These are phyloP conservation scores for Aurifilum marmelostoma DNA, from an alignment of 2,329 filamentous ascomycete genomes.

Conservation along the genomic window DNA sequence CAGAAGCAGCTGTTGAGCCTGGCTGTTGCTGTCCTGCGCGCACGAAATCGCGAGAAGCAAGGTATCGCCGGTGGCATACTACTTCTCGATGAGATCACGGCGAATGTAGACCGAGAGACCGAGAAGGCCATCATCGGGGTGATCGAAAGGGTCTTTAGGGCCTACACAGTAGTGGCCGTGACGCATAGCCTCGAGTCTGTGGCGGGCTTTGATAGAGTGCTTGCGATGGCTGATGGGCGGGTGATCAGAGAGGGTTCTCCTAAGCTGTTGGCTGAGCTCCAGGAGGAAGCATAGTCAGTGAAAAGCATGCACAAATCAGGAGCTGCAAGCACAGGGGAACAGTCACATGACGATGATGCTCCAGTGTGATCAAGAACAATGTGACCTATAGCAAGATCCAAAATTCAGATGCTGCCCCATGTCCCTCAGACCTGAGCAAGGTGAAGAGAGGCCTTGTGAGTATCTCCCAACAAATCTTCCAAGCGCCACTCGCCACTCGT, in stretches of 20 bases:
- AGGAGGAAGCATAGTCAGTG: neutral
- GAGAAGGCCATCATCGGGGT: constrained; percentile 27
- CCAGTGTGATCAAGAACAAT: neutral
- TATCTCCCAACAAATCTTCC: neutral
- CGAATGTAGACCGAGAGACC: constrained; percentile 25
- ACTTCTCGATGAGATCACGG: constrained; percentile 27
- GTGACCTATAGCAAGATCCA: neutral
- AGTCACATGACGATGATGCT: neutral
- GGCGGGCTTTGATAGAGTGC: constrained; percentile 18
- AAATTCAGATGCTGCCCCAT: neutral
- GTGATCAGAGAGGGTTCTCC: constrained; percentile 17
- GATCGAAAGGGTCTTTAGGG: constrained; percentile 28
- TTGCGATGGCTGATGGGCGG: constrained; percentile 13
- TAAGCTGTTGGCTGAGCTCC: neutral
- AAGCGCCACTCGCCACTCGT: constrained; percentile 16
- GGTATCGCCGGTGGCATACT: constrained; percentile 18
- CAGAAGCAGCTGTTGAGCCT: constrained; percentile 56
- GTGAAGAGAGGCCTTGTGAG: neutral
- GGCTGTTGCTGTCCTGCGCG: constrained; percentile 50
- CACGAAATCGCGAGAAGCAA: constrained; percentile 5
- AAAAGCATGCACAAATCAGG: neutral
- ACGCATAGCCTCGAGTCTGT: constrained; percentile 21
- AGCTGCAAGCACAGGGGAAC: no score
- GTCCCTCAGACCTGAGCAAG: neutral
- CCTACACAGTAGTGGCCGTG: constrained; percentile 20